Evolutionary conservation across 345 rosid genomes (phyloP), one percentile per base, ranked within the genome.

Genomic region (Psidium guajava): DNA sequence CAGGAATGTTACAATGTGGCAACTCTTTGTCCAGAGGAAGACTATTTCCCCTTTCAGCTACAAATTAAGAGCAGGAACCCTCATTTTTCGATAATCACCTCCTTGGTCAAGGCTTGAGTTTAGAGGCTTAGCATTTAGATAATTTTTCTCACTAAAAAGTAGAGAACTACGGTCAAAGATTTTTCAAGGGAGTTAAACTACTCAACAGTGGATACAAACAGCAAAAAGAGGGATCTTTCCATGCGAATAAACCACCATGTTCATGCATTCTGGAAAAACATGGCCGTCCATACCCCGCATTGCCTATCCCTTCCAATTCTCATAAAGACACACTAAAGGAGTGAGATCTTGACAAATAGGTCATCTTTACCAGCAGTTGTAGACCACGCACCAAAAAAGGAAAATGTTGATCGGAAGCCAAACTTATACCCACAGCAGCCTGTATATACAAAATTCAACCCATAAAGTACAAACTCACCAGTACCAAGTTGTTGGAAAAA

Each of bases 401-500:
- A 69, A 32, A 32, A 69, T 69, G 77, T 69, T 69, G 24, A 69
- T 69, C 6, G 1, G 21, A 69, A 69, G 77, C 21, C 77, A 21
- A 40, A 49, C 52, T 42, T 58, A 55, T 22, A 83, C 12, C 59
- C 50, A 49, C 64, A 83, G 18, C 44, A 69, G 56, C 56, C 44
- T 64, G 77, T 64, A 11, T 55, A 59, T 44, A 54, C 21, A 44
- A 53, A 61, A 44, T 58, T 44, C 4, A 15, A 86, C 58, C 85
- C 42, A 18, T 49, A 47, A 85, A 42, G 25, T 56, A 74, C 84
- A 57, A 51, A 89, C 95, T 91, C 89, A 97, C 99, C 99, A 85
- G 95, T 93, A 88, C 99, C 99, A 86, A 97, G 95, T 90, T 97
- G 99, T 87, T 92, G 98, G 88, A 97, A 96, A 92, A 96, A 97